phyloP scores from a whole-genome alignment of 106 monocot species.

The Agapanthus africanus region DNA sequence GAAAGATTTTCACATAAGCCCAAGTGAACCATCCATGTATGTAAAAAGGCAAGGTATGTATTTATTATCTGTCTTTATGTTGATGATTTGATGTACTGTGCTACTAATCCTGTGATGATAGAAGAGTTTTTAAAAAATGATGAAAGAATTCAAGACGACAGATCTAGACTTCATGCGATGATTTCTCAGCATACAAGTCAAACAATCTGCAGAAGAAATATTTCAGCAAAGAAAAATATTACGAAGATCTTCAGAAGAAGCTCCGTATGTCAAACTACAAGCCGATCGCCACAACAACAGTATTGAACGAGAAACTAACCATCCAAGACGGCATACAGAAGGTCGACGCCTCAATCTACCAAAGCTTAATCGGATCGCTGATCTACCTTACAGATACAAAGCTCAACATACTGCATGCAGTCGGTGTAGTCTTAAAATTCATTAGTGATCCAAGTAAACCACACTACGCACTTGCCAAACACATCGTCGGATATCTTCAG shows the following conservation, averaged over 20 bases:
- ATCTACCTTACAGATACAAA: neutral
- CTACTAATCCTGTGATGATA: neutral
- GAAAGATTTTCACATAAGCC: neutral
- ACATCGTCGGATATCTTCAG: neutral
- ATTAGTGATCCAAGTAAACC: constrained; percentile 1
- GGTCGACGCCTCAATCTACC: neutral
- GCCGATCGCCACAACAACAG: neutral
- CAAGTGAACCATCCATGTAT: neutral
- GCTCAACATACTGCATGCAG: neutral
- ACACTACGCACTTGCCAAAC: neutral
- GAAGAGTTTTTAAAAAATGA: neutral
- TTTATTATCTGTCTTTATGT: constrained; percentile 15
- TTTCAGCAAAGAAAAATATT: constrained; percentile 3
- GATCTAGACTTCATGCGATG: neutral
- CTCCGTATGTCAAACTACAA: constrained; percentile 7
- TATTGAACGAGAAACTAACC: neutral
- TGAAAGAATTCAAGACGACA: constrained; percentile 8
- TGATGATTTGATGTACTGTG: constrained; percentile 13
- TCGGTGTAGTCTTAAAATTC: neutral
- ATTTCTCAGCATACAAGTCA: constrained; percentile 7
- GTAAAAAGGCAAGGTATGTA: neutral
- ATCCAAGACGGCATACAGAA: neutral
- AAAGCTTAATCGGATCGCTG: neutral
- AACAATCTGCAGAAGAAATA: neutral
- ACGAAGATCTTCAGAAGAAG: neutral